Base-by-base conservation (phyloP, 2,329 filamentous ascomycete genomes). In the Coniella vitis region DNA sequence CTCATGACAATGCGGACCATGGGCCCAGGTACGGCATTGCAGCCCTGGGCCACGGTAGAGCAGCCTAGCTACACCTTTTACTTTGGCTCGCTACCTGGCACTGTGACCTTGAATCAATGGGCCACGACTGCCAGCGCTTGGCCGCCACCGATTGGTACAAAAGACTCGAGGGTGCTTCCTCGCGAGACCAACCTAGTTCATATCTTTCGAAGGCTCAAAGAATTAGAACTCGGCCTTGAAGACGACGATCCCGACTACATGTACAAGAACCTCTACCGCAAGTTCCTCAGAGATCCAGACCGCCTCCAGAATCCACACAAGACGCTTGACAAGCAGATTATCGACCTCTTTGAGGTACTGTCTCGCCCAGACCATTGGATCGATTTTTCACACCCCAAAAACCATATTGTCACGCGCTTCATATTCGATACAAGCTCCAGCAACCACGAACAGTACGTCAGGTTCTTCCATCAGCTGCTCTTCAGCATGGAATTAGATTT, bases 391-490 rank as follows among this genome's bases (percentile, higher is more conserved):
- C 70, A 74, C 32, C 76, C 77, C 4, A 78, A 78, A 58, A 87
- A 88, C 58, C 86, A 90, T 59, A 81, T 88, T 19, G 79, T 84
- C 20, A 86, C 86, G 3, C 80, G 82, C 47, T 88, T 84, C 64
- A 84, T 89, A 52, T 82, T 83, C 54, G 78, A 84, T 56, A 73
- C 74, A 12, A 70, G 73, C 48, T 70, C 74, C 32, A 69, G 71
- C 16, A 81, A 83, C 56, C 69, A 74, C 39, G 65, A 70, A 16
- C 73, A 75, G 51, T 85, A 84, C 57, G 74, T 77, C 51, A 75
- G 74, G 21, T 89, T 90, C 67, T 88, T 87, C 62, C 84, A 87
- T 61, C 86, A 90, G 64, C 67, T 90, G n/a, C 71, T 90, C 3
- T 74, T 90, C 37, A 84, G 83, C 54, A 72, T 86, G 42, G 86